Base-by-base conservation (phyloP, 73 alveolate genomes). In the Urostyla sp. region DNA sequence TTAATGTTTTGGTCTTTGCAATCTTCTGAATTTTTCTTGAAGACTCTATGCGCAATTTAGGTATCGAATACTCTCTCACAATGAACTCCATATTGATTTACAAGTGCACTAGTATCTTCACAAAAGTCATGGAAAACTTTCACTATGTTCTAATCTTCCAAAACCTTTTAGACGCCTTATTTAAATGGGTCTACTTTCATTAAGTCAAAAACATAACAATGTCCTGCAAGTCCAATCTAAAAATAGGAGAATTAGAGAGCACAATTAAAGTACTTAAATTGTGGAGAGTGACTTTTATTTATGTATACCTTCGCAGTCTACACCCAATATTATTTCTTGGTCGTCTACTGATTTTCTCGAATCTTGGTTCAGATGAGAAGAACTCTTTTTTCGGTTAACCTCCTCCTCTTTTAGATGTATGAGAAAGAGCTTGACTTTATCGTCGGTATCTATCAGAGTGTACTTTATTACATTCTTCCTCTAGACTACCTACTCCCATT, bases 81-180 rank as follows among this genome's bases (percentile, higher is more conserved):
- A 46, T 52, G 75, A 5, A 73, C 85, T 6, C 61, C 48, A 53
- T 16, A 73, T 24, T 54, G 60, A 31, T 60, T 55, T 2, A 73
- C 85, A 1, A 73, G 60, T 6, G 85, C 85, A 20, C 75, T 52
- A 20, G 85, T 53, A 53, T 73, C 85, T 51, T 73, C 85, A 48
- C 85, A 73, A 34, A 73, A 73, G 60, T 73, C 85, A 34, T 73
- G 85, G 60, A 73, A 73, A 53, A 73, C 85, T 27, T 73, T 73
- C 26, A 73, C 67, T 56, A 73, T 73, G 30, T 75, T 36, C 10
- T n/a, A 43, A 32, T 53, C 75, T 53, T 73, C 85, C 13, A 80
- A 84, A 4, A 80, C 76, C 59, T 66, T 23, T 43, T 75, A 52
- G 3, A 73, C 61, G 4, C 16, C 60, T 24, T 75, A 35, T 36